A percentile compares a stretch with the other conserved stretches of the same genome.
These are phyloP conservation scores for Huntiella decipiens DNA, from an alignment of 2,329 filamentous ascomycete genomes.

Conservation along the genomic window DNA sequence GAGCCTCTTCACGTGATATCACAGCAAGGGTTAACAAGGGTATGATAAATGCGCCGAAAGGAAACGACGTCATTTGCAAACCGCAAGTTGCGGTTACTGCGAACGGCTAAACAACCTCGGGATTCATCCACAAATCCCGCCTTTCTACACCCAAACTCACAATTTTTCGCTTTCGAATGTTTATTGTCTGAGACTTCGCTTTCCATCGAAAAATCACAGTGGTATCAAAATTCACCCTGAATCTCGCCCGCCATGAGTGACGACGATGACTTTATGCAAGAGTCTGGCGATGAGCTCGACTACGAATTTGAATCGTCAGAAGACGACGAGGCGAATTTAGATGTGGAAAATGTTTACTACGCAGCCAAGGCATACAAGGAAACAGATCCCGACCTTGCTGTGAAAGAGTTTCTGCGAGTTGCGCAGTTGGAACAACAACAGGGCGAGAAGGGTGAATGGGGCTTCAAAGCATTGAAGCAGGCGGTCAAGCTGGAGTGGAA, in stretches of 20 bases:
- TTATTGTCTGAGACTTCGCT: too few relatives aligned
- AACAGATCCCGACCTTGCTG: conserved; percentile 69
- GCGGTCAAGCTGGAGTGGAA: conserved; percentile 95
- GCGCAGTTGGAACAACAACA: conserved; percentile 45
- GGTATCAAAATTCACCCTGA: too few relatives aligned
- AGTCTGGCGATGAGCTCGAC: conserved; percentile 30
- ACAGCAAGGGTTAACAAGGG: too few relatives aligned
- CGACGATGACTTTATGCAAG: conserved; percentile 32
- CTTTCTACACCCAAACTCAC: too few relatives aligned
- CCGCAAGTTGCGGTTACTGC: too few relatives aligned
- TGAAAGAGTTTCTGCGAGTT: conserved; percentile 81
- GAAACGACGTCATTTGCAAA: too few relatives aligned
- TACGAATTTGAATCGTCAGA: conserved; percentile 98
- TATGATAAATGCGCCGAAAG: too few relatives aligned
- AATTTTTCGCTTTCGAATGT: too few relatives aligned
- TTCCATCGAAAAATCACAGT: too few relatives aligned
- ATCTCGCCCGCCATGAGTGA: conserved; percentile 22
- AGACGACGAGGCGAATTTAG: conserved; percentile 79
- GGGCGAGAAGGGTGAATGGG: conserved; percentile 89
- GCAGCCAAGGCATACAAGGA: conserved; percentile 94
- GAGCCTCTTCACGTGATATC: too few relatives aligned
- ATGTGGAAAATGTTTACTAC: conserved; percentile 99
- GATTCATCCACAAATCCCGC: too few relatives aligned
- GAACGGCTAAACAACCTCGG: too few relatives aligned
- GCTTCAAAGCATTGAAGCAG: conserved; percentile 95